These are phyloP conservation scores for Endotrypanum monterogeii DNA, from an alignment of 208 protist species.

Conservation along the genomic window DNA sequence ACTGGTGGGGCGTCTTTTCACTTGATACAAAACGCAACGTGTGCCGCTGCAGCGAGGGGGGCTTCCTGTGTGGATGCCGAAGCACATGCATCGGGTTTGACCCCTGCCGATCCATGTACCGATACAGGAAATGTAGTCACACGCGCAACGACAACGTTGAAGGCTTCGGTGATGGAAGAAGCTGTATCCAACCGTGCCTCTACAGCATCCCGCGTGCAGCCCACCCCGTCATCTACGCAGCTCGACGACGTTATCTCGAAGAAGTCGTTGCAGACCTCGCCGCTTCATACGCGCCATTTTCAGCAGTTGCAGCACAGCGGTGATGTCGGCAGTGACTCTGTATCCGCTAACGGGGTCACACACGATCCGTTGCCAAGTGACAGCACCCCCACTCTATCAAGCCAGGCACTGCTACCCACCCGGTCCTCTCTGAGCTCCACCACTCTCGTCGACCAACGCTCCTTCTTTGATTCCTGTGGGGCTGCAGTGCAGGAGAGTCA, in stretches of 20 bases:
- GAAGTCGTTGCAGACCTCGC: background rate
- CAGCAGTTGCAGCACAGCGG: background rate
- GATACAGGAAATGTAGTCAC: background rate
- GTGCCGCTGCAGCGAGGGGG: background rate
- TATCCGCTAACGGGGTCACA: background rate
- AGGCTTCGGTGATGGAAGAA: background rate
- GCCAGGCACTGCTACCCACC: slow-evolving; percentile 6
- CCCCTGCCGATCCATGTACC: background rate
- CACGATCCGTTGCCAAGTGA: background rate
- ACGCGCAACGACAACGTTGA: background rate
- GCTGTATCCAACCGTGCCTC: background rate
- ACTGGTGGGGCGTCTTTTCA: background rate
- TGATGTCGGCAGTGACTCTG: background rate
- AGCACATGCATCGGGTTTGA: background rate
- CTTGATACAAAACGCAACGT: background rate
- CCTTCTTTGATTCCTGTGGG: background rate
- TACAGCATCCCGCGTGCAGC: background rate
- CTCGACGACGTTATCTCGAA: background rate
- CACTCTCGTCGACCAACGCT: background rate
- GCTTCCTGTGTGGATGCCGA: background rate
- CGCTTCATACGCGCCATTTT: background rate
- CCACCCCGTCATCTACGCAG: background rate
- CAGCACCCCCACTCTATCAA: slow-evolving; percentile 3
- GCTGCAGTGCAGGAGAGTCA: background rate
- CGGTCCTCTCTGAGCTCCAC: background rate